Evolutionary conservation across 2,329 filamentous ascomycete species (phyloP).

Genomic region (Penicillium sp.): DNA sequence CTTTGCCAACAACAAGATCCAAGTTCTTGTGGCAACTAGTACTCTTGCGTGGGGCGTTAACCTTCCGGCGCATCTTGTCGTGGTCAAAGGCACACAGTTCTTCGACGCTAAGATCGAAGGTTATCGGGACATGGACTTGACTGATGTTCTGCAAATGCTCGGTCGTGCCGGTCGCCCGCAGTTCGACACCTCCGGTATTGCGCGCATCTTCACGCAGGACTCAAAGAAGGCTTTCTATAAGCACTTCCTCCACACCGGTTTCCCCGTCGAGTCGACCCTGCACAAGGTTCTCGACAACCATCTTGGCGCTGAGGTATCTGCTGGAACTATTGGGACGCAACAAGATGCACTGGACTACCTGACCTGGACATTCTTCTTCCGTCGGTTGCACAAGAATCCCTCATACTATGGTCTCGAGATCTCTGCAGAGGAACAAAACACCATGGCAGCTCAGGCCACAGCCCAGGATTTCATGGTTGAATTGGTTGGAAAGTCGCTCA

Average conservation of each 20-base stretch:
- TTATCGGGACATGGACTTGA: constrained; percentile 98
- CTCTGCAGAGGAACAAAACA: constrained; percentile 87
- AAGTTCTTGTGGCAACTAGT: constrained; percentile 91
- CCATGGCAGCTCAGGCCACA: constrained; percentile 74
- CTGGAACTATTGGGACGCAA: constrained; percentile 87
- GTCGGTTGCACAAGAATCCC: constrained; percentile 93
- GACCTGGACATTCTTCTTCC: constrained; percentile 99
- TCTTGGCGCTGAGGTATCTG: constrained; percentile 88
- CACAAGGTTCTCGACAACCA: constrained; percentile 98
- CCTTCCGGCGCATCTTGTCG: constrained; percentile 89
- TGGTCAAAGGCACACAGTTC: constrained; percentile 97
- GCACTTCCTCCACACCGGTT: constrained; percentile 96
- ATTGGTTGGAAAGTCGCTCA: constrained; percentile 82
- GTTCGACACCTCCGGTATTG: constrained; percentile 93
- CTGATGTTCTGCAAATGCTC: constrained; percentile 96
- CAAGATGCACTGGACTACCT: constrained; percentile 97
- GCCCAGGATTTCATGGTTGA: constrained; percentile 95
- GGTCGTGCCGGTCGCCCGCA: constrained; percentile 93
- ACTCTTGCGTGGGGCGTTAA: constrained; percentile 99
- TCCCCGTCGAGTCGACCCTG: constrained; percentile 92
- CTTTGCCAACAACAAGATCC: constrained; percentile 96
- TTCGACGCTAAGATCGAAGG: constrained; percentile 97
- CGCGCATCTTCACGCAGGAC: constrained; percentile 95
- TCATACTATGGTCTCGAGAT: constrained; percentile 97
- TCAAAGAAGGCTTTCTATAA: constrained; percentile 99